phyloP scores from a whole-genome alignment of 169 alveolate species.

The Plasmodium malariae region DNA sequence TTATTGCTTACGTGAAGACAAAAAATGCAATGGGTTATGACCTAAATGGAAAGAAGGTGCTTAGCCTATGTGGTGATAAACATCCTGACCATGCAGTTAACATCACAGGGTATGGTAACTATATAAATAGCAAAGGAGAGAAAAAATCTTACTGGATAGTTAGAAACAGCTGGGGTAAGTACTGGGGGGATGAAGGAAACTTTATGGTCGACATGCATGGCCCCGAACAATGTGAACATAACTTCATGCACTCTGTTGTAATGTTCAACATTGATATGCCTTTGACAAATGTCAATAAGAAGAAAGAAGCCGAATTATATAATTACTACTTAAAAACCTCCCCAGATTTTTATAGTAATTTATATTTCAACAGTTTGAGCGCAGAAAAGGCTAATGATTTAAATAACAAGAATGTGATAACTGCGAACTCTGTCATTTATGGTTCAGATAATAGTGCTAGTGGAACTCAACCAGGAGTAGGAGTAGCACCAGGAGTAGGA shows the following conservation, averaged over 20 bases:
- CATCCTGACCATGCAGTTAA: conserved; percentile 67
- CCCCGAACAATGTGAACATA: conserved; percentile 1
- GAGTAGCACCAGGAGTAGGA: too few relatives aligned
- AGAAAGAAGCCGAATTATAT: not conserved
- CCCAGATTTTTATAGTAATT: not conserved
- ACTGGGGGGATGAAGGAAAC: conserved; percentile 61
- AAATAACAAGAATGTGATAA: too few relatives aligned
- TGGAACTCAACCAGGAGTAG: too few relatives aligned
- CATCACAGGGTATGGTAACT: conserved; percentile 74
- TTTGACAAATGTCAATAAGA: not conserved
- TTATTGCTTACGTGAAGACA: conserved; percentile 28
- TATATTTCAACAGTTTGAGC: not conserved
- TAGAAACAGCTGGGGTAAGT: conserved; percentile 60
- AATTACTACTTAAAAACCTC: conserved; percentile 12
- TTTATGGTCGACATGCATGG: conserved; percentile 62
- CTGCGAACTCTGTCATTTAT: too few relatives aligned
- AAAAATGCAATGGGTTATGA: conserved; percentile 20
- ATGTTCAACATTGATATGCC: conserved; percentile 13
- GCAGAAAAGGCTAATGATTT: too few relatives aligned
- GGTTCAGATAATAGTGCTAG: too few relatives aligned
- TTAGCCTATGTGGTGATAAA: conserved; percentile 30
- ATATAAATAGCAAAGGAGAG: conserved; percentile 10
- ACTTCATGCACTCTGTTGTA: conserved; percentile 18
- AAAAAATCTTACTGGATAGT: conserved; percentile 38
- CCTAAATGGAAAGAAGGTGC: conserved; percentile 45